phyloP scores from a whole-genome alignment of 495 filamentous ascomycete species.

The Thermothielavioides terrestris region DNA sequence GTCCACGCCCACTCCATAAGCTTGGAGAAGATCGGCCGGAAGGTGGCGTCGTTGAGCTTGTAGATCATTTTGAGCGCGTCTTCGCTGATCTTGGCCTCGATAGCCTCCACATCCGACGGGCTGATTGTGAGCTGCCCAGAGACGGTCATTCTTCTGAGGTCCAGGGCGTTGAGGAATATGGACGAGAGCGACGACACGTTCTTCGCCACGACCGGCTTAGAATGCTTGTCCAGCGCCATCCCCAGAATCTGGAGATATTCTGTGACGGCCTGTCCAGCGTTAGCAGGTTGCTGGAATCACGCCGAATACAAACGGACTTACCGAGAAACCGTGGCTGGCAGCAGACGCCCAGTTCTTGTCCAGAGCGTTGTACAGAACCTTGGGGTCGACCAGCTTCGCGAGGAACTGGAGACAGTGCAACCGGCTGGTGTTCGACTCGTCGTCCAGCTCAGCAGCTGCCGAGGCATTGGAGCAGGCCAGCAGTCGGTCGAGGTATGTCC shows the following conservation, averaged over 20 bases:
- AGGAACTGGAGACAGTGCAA: constrained; percentile 59
- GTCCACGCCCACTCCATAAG: constrained; percentile 68
- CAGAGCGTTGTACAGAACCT: constrained; percentile 55
- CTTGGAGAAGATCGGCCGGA: constrained; percentile 82
- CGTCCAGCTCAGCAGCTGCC: constrained; percentile 46
- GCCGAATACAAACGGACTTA: constrained; percentile 29
- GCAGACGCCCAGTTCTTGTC: constrained; percentile 62
- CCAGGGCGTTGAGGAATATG: constrained; percentile 63
- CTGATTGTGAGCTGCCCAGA: constrained; percentile 12
- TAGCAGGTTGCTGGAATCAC: constrained; percentile 1
- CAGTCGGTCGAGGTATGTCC: constrained; percentile 58
- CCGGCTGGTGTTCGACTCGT: constrained; percentile 53
- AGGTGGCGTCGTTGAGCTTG: constrained; percentile 92
- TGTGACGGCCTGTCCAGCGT: constrained; percentile 44
- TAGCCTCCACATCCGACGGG: constrained; percentile 22
- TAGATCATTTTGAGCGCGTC: constrained; percentile 80
- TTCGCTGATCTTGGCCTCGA: constrained; percentile 58
- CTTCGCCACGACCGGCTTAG: constrained; percentile 65
- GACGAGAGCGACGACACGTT: constrained; percentile 55
- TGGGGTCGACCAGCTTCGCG: constrained; percentile 63
- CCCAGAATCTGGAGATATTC: constrained; percentile 60
- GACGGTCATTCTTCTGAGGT: constrained; percentile 52
- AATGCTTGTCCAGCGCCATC: constrained; percentile 61
- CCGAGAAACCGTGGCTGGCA: constrained; percentile 46
- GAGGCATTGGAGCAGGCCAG: constrained; percentile 62